Percentiles rank a stretch among this genome's conserved stretches.
Evolutionary conservation across 1,139 yeast genomes (phyloP).

Genomic region (Arxiozyma heterogenica): DNA sequence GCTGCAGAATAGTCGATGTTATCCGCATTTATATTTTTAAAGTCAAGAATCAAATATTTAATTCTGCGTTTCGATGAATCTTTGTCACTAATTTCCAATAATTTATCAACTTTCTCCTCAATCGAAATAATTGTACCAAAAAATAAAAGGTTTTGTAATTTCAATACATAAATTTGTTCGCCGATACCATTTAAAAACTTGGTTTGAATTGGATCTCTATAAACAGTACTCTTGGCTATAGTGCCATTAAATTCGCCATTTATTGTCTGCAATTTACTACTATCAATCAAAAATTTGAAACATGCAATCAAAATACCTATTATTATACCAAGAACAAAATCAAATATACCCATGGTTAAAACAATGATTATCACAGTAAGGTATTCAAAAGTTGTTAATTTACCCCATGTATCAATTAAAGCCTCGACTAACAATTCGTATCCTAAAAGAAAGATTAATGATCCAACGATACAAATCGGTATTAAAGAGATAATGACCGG

Average conservation of each 20-base stretch:
- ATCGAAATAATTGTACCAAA: slow-evolving; percentile 94
- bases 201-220: slow-evolving; percentile 84
- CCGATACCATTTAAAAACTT: slow-evolving; percentile 81
- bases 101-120: slow-evolving; percentile 59
- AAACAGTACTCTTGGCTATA: slow-evolving; percentile 84
- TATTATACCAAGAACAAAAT: slow-evolving; percentile 85
- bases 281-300: slow-evolving; percentile 82
- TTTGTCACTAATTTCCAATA: slow-evolving; percentile 49
- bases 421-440: slow-evolving; percentile 85
- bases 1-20: slow-evolving; percentile 92
- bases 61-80: slow-evolving; percentile 34
- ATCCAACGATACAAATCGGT: slow-evolving; percentile 92
- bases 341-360: slow-evolving; percentile 89
- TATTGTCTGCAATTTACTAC: slow-evolving; percentile 76
- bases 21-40: slow-evolving; percentile 59
- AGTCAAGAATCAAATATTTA: slow-evolving; percentile 73
- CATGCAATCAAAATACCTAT: slow-evolving; percentile 90
- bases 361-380: slow-evolving; percentile 76
- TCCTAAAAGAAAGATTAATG: slow-evolving; percentile 81
- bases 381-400: slow-evolving; percentile 69
- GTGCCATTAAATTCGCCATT: slow-evolving; percentile 78
- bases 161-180: slow-evolving; percentile 78
- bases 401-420: slow-evolving; percentile 71
- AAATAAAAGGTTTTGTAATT: slow-evolving; percentile 78
- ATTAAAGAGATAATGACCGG: slow-evolving; percentile 89